Percentiles rank a stretch among this genome's conserved stretches.
Conservation (phyloP, 225 moss, liverwort and hornwort species). For the Bryum argenteum region DNA sequence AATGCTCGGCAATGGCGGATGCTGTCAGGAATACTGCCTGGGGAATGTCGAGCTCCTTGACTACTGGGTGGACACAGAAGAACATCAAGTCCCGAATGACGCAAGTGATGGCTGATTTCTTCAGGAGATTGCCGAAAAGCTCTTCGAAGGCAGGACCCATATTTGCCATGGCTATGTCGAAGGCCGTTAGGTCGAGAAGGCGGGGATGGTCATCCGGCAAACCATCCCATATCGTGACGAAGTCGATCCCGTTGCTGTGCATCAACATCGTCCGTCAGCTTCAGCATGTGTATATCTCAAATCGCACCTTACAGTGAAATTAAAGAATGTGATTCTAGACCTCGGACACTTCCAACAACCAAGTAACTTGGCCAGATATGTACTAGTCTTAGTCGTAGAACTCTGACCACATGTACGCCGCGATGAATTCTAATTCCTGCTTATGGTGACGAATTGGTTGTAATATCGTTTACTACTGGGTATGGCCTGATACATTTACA, state of each 20-base stretch:
- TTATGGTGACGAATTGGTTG: too few species aligned
- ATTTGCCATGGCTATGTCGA: not conserved
- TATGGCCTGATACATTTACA: too few species aligned
- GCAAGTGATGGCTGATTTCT: slow-evolving; percentile 18
- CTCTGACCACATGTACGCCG: too few species aligned
- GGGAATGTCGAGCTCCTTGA: slow-evolving; percentile 21
- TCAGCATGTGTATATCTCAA: not conserved
- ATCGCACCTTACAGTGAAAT: too few species aligned
- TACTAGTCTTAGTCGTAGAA: too few species aligned
- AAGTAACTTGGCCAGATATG: too few species aligned
- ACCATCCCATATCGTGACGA: slow-evolving; percentile 20
- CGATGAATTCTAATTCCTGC: too few species aligned
- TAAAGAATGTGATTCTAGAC: too few species aligned
- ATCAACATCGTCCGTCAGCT: not conserved
- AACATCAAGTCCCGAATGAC: slow-evolving; percentile 15
- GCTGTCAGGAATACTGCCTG: not conserved
- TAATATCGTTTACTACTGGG: too few species aligned
- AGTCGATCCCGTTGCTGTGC: slow-evolving; percentile 28
- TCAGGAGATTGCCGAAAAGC: not conserved
- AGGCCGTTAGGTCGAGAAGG: not conserved
- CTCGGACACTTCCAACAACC: too few species aligned
- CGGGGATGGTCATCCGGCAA: slow-evolving; percentile 19
- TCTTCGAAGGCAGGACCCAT: slow-evolving; percentile 17
- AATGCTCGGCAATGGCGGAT: not conserved
- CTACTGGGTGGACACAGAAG: not conserved